Base-by-base conservation (phyloP, 805 yeast species). In the Lachancea lanzarotensis region DNA sequence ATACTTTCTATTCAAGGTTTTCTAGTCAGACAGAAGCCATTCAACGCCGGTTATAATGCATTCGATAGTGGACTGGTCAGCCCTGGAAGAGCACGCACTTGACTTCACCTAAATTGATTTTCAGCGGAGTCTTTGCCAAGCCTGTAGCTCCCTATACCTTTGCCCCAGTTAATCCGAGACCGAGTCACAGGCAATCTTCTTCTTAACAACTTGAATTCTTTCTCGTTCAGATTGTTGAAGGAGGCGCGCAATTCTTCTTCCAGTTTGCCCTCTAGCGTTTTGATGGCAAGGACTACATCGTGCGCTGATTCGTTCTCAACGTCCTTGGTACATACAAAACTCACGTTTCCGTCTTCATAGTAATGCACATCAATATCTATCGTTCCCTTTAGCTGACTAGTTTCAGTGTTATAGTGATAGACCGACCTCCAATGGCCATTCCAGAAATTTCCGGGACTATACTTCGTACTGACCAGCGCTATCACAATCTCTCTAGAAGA, bases 331-430 rank as follows among this genome's bases (percentile, higher is more conserved):
- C 81, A 70, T 49, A 76, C 79, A 56, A 93, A 75, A 42, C 91
- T 75, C 16, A 91, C 98, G 58, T 91, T 91, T 26, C 98, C 98
- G 54, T 91, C 98, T 67, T 91, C 98, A 62, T 77, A 93, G 64
- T 90, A 93, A 65, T 91, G 98, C 34, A 90, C 83, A 52, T 86
- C 90, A 27, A 89, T 74, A 17, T 62, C 64, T 30, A 87, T 73
- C 6, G 61, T 59, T 3, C 95, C 96, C 2, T 52, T 53, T 13
- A 84, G 49, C 6, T 60, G 43, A 0, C 61, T 57, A 0, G 59
- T 49, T 1, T 59, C 48, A 2, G 53, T 27, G 54, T 73, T 62
- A 46, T 75, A 68, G 6, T 66, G 58, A 65, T 87, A 89, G 48
- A 70, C 67, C 1, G 95, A 81, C 43, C 71, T 76, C 96, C 97